Percentiles rank a stretch among this genome's conserved stretches.
Evolutionary conservation across 352 stramenopile species (phyloP).

Genomic region (Elongisporangium senticosum): DNA sequence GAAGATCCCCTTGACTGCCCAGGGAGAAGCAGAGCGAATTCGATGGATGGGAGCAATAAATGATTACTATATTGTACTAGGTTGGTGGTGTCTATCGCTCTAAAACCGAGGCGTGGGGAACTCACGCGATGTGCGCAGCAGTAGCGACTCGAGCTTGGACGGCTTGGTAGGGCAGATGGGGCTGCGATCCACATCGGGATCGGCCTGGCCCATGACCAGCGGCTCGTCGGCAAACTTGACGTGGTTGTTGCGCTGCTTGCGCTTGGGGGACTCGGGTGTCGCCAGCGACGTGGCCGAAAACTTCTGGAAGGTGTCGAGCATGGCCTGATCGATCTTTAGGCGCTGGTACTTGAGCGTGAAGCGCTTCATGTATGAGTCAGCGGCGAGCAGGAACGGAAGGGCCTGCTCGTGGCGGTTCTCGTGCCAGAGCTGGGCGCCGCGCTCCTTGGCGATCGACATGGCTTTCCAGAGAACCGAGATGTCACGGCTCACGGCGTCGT

Average conservation of each 20-base stretch:
- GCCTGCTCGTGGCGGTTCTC: conserved; percentile 83
- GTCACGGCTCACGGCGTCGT: conserved; percentile 57
- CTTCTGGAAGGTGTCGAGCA: conserved; percentile 60
- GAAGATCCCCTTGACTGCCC: too few relatives aligned
- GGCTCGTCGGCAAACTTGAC: conserved; percentile 66
- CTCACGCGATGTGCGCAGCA: conserved; percentile 77
- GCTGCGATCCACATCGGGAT: conserved; percentile 68
- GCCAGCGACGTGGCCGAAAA: conserved; percentile 3
- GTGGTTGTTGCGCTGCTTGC: conserved; percentile 21
- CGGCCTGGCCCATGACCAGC: conserved; percentile 62
- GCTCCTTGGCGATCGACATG: conserved; percentile 73
- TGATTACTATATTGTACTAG: neutral
- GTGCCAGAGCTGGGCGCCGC: conserved; percentile 78
- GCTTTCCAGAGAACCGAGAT: conserved; percentile 78
- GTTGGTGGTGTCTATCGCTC: conserved; percentile 4
- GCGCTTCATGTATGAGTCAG: conserved; percentile 86
- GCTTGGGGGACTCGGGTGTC: conserved; percentile 11
- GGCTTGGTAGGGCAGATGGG: conserved; percentile 70
- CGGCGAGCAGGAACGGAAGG: conserved; percentile 68
- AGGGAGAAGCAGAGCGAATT: too few relatives aligned
- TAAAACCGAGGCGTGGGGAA: conserved; percentile 77
- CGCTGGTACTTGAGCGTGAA: conserved; percentile 86
- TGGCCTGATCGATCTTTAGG: conserved; percentile 79
- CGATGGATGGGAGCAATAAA: neutral
- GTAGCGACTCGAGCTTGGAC: conserved; percentile 77